Evolutionary conservation across 768 basidiomycete genomes (phyloP).

Genomic region (Naganishia onofrii): DNA sequence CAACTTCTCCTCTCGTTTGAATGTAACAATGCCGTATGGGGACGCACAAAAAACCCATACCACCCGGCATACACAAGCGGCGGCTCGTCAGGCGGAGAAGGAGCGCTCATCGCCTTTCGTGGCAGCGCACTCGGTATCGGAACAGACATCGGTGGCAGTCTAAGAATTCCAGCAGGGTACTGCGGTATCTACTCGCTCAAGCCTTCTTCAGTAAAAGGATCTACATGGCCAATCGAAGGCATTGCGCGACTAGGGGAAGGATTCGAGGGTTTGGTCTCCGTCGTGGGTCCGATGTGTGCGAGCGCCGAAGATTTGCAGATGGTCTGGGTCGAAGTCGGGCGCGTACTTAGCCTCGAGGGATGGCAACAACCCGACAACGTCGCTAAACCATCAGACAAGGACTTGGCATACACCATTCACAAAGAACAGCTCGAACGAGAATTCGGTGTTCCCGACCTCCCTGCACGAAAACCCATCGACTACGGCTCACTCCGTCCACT

Average conservation of each 20-base stretch:
- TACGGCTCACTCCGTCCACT: conserved; percentile 19
- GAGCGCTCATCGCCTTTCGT: conserved; percentile 65
- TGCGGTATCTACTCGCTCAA: conserved; percentile 65
- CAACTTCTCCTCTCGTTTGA: conserved; percentile 64
- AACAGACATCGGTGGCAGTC: conserved; percentile 72
- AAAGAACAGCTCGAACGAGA: conserved; percentile 7
- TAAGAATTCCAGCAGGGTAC: conserved; percentile 66
- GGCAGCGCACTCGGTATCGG: conserved; percentile 65
- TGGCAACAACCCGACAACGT: background rate
- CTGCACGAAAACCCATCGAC: conserved; percentile 22
- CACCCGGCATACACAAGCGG: conserved; percentile 70
- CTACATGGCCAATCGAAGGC: conserved; percentile 59
- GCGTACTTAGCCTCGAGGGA: conserved; percentile 46
- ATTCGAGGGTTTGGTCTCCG: conserved; percentile 60
- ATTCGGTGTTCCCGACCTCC: conserved; percentile 13
- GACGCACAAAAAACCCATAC: conserved; percentile 71
- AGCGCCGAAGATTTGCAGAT: conserved; percentile 65
- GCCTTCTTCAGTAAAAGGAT: conserved; percentile 10
- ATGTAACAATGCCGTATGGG: conserved; percentile 74
- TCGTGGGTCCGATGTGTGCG: conserved; percentile 63
- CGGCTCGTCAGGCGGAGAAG: conserved; percentile 84
- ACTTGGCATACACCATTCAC: background rate
- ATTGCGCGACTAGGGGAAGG: conserved; percentile 60
- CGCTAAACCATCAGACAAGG: background rate
- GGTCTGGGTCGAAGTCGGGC: conserved; percentile 65